These are phyloP conservation scores for Alnus glutinosa DNA, from an alignment of 306 rosid genomes.

Conservation along the genomic window DNA sequence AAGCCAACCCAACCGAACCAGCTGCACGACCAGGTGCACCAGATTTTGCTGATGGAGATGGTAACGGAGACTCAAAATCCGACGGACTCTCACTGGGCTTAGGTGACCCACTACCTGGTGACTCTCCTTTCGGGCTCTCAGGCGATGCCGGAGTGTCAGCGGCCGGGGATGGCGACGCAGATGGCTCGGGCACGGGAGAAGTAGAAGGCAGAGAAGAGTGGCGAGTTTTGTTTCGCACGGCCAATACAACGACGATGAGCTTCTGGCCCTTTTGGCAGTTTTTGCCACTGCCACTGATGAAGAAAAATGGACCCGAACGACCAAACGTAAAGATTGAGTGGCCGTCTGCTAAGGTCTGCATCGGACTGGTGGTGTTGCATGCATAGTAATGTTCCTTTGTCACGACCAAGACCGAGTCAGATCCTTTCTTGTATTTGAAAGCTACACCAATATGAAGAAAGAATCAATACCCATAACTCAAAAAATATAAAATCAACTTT, in stretches of 20 bases:
- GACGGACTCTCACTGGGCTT: background rate
- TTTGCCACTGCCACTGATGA: constrained; percentile 47
- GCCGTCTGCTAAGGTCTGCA: constrained; percentile 40
- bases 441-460: constrained; percentile 31
- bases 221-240: constrained; percentile 25
- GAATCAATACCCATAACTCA: background rate
- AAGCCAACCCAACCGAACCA: constrained; percentile 21
- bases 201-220: constrained; percentile 16
- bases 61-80: constrained; percentile 10
- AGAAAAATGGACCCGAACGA: constrained; percentile 56
- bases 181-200: background rate
- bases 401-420: constrained; percentile 61
- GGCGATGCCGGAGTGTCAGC: background rate
- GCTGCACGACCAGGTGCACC: constrained; percentile 4
- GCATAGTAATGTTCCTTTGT: constrained; percentile 54
- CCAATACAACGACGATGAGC: constrained; percentile 51
- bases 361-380: constrained; percentile 56
- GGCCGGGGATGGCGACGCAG: background rate
- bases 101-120: constrained; percentile 8
- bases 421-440: constrained; percentile 63
- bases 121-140: background rate
- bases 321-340: constrained; percentile 46
- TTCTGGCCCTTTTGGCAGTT: constrained; percentile 58
- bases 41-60: constrained; percentile 17
- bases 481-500: background rate